Conservation (phyloP, 1,284 basidiomycete species). For the Rhizopogon parksii region DNA sequence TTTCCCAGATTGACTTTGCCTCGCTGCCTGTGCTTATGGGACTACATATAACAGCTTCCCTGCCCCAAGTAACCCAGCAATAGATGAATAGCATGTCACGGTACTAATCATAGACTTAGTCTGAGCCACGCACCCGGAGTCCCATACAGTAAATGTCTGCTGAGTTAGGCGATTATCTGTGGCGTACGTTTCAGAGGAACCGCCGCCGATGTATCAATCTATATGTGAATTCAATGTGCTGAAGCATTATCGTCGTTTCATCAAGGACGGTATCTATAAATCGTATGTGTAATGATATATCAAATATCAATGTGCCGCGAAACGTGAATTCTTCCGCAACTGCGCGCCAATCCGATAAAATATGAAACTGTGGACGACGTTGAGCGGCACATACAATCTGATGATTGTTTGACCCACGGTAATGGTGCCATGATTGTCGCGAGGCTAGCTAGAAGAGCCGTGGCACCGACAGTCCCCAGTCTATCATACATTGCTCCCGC, state of each 20-base stretch:
- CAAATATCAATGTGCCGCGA: slow-evolving; percentile 22
- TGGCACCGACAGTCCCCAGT: slow-evolving; percentile 69
- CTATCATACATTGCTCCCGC: slow-evolving; percentile 49
- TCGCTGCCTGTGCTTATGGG: background rate
- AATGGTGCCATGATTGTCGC: slow-evolving; percentile 63
- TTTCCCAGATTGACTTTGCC: background rate
- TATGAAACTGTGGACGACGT: slow-evolving; percentile 25
- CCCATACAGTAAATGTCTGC: too few species aligned
- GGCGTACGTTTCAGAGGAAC: background rate
- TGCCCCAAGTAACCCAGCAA: background rate
- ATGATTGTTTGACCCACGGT: slow-evolving; percentile 41
- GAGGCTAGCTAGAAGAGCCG: slow-evolving; percentile 68
- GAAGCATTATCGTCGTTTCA: background rate
- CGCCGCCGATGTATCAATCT: background rate
- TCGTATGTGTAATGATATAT: slow-evolving; percentile 5
- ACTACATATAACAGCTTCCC: background rate
- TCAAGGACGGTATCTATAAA: background rate
- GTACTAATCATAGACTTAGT: too few species aligned
- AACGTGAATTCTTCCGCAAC: slow-evolving; percentile 29
- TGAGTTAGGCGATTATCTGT: background rate
- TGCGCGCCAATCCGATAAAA: slow-evolving; percentile 31
- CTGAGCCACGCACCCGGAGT: background rate
- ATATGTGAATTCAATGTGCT: background rate
- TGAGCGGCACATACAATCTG: slow-evolving; percentile 5
- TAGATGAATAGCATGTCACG: background rate